These are phyloP conservation scores for Klebsormidium nitens DNA, from an alignment of 139 green algal species.

Conservation along the genomic window DNA sequence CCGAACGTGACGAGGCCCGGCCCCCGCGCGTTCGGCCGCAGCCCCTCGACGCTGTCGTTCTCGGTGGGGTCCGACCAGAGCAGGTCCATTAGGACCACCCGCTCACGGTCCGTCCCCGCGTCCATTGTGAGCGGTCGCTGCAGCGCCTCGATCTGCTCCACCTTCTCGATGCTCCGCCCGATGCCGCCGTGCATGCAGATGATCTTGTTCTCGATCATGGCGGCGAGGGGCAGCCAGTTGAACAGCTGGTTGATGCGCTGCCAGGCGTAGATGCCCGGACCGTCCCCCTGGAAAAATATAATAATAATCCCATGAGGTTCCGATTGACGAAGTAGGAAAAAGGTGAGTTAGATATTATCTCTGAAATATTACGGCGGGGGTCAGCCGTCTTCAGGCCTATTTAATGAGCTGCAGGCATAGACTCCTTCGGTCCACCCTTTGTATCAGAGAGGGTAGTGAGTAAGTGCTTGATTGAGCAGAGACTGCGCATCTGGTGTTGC, in stretches of 20 bases:
- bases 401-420: too few species aligned
- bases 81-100: conserved; percentile 96
- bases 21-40: conserved; percentile 82
- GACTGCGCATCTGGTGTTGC: too few species aligned
- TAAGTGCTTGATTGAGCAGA: too few species aligned
- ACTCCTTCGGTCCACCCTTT: too few species aligned
- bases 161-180: conserved; percentile 78
- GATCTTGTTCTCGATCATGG: conserved; percentile 88
- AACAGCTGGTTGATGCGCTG: conserved; percentile 94
- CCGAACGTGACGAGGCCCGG: conserved; percentile 94
- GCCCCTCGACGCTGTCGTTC: conserved; percentile 87
- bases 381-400: too few species aligned
- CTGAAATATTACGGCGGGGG: too few species aligned
- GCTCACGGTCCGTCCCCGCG: conserved; percentile 68
- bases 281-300: conserved; percentile 53
- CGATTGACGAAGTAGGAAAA: too few species aligned
- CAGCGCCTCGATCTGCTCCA: conserved; percentile 87
- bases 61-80: conserved; percentile 96
- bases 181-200: conserved; percentile 99
- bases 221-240: conserved; percentile 96
- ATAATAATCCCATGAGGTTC: too few species aligned
- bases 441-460: too few species aligned
- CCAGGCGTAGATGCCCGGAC: conserved; percentile 80
- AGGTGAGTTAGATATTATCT: too few species aligned
- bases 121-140: conserved; percentile 91